These are phyloP conservation scores for Candida pini DNA, from an alignment of 805 yeast species.

Conservation along the genomic window DNA sequence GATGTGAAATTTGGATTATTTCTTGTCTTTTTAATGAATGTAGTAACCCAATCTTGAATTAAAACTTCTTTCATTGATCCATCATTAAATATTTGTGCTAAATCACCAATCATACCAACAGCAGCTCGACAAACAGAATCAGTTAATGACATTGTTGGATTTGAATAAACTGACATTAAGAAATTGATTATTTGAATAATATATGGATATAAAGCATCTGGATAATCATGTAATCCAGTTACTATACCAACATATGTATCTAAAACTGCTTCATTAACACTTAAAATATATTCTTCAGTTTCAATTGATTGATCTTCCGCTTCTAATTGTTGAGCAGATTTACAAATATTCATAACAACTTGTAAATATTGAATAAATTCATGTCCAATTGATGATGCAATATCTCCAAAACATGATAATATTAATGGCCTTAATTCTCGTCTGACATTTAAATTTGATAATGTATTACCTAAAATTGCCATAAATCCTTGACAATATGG, in stretches of 20 bases:
- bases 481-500: conserved; percentile 78
- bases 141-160: conserved; percentile 51
- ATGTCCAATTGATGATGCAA: conserved; percentile 81
- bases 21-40: conserved; percentile 69
- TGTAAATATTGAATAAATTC: conserved; percentile 71
- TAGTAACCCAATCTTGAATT: conserved; percentile 72
- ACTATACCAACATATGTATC: conserved; percentile 95
- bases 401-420: conserved; percentile 90
- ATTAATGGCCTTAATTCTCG: conserved; percentile 84
- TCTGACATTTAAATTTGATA: conserved; percentile 62
- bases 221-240: conserved; percentile 73
- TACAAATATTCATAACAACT: conserved; percentile 75
- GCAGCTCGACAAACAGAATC: conserved; percentile 78
- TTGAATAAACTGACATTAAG: conserved; percentile 52
- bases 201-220: conserved; percentile 60
- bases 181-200: conserved; percentile 68
- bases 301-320: conserved; percentile 70
- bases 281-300: conserved; percentile 65
- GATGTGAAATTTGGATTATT: conserved; percentile 54
- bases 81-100: conserved; percentile 77
- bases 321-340: conserved; percentile 53
- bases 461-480: conserved; percentile 71
- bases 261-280: conserved; percentile 79
- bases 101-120: conserved; percentile 88
- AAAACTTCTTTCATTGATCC: conserved; percentile 69